Conservation (phyloP, 208 protist species). For the Naegleria fowleri region DNA sequence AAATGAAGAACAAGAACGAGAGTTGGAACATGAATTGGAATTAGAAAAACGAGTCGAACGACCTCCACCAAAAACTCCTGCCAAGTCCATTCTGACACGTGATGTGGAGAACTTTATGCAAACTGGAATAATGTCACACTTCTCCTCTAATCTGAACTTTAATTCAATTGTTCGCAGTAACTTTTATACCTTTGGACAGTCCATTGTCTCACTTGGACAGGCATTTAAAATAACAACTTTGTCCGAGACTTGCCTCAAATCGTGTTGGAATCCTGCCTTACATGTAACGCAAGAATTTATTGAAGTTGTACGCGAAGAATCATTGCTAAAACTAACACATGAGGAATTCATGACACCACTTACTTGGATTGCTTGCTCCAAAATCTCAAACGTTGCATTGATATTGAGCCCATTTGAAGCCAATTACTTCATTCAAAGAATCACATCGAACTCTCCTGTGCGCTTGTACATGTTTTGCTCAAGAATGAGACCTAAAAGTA, state of each 20-base stretch:
- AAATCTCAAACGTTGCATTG: neutral
- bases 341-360: neutral
- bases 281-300: neutral
- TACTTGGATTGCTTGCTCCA: neutral
- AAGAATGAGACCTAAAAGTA: neutral
- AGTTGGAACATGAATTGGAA: conserved; percentile 21
- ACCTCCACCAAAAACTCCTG: neutral
- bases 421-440: neutral
- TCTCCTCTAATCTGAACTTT: neutral
- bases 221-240: too few species aligned
- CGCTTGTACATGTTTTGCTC: neutral
- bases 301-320: neutral
- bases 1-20: neutral
- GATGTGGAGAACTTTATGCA: neutral
- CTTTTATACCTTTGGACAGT: too few species aligned
- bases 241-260: too few species aligned
- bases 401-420: neutral
- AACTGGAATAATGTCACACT: neutral
- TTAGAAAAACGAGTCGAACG: neutral
- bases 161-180: too few species aligned
- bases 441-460: too few species aligned
- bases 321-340: neutral
- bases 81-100: neutral
- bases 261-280: neutral
- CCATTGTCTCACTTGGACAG: too few species aligned